Evolutionary conservation across 2,329 filamentous ascomycete genomes (phyloP).

Genomic region (Hypoxylon sp.): DNA sequence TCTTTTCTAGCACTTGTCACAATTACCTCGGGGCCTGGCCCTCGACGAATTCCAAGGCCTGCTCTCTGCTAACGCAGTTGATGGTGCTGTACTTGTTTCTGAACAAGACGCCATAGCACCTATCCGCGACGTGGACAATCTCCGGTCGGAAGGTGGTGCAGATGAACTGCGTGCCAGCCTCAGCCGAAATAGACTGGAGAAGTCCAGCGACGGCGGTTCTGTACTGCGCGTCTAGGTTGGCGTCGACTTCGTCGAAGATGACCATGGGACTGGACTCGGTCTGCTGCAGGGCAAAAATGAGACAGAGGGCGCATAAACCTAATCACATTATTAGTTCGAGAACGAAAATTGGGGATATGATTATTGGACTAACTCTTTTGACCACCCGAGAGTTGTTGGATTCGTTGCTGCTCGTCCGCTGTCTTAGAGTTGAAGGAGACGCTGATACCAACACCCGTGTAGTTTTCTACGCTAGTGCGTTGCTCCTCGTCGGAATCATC

Average conservation of each 20-base stretch:
- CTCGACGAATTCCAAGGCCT: conserved; percentile 94
- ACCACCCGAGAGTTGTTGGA: conserved; percentile 95
- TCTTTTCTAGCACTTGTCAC: not conserved
- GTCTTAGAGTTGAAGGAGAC: conserved; percentile 99
- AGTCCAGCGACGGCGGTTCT: conserved; percentile 94
- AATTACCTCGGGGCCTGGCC: conserved; percentile 71
- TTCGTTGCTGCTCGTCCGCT: conserved; percentile 93
- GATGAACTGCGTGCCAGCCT: conserved; percentile 85
- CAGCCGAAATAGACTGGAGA: conserved; percentile 81
- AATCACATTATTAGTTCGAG: conserved; percentile 44
- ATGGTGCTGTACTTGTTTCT: conserved; percentile 95
- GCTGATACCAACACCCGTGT: conserved; percentile 94
- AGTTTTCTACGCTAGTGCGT: conserved; percentile 87
- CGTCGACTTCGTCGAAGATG: conserved; percentile 98
- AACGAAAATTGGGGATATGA: conserved; percentile 1
- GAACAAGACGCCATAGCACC: conserved; percentile 97
- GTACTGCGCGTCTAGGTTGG: conserved; percentile 98
- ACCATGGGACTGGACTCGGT: conserved; percentile 98
- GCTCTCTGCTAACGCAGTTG: conserved; percentile 87
- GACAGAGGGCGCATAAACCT: conserved; percentile 95
- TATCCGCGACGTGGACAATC: conserved; percentile 94
- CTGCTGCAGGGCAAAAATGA: conserved; percentile 98
- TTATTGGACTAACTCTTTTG: conserved; percentile 83
- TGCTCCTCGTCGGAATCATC: conserved; percentile 80
- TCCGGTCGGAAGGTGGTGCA: conserved; percentile 99